Conservation (phyloP, 495 filamentous ascomycete species). For the Daldinia vernicosa region DNA sequence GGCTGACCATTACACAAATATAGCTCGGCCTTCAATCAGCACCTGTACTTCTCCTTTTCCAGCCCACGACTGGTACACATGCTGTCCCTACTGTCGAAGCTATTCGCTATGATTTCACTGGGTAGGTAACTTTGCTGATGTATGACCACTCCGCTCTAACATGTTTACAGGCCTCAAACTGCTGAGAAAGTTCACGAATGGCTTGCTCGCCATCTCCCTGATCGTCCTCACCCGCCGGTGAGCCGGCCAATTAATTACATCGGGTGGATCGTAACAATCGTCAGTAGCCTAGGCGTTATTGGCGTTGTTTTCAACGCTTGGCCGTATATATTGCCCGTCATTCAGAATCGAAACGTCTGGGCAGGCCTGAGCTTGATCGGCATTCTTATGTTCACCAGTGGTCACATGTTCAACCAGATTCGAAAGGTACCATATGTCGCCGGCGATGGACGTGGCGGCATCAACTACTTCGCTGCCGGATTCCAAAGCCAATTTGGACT, state of each 20-base stretch:
- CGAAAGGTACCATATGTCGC: slow-evolving; percentile 94
- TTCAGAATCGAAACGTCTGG: slow-evolving; percentile 94
- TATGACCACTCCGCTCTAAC: slow-evolving; percentile 16
- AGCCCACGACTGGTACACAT: slow-evolving; percentile 84
- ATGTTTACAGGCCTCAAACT: slow-evolving; percentile 66
- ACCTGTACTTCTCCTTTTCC: slow-evolving; percentile 87
- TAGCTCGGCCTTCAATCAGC: slow-evolving; percentile 95
- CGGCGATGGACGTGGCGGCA: slow-evolving; percentile 83
- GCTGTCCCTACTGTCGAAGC: slow-evolving; percentile 74
- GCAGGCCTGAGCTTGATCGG: slow-evolving; percentile 87
- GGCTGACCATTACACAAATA: slow-evolving; percentile 20
- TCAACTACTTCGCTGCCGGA: slow-evolving; percentile 90
- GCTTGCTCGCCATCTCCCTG: slow-evolving; percentile 79
- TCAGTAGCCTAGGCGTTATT: slow-evolving; percentile 70
- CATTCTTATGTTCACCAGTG: slow-evolving; percentile 93
- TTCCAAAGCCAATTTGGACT: slow-evolving; percentile 96
- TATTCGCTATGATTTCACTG: slow-evolving; percentile 85
- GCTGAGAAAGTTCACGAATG: slow-evolving; percentile 83
- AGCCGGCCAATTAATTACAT: slow-evolving; percentile 88
- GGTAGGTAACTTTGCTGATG: slow-evolving; percentile 61
- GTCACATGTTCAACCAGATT: slow-evolving; percentile 99
- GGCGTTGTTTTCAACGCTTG: slow-evolving; percentile 78
- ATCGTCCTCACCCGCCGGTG: slow-evolving; percentile 76
- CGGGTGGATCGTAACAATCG: slow-evolving; percentile 72
- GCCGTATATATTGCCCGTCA: slow-evolving; percentile 82